Evolutionary conservation across 1,284 basidiomycete species (phyloP).

Genomic region (Somion occarium): DNA sequence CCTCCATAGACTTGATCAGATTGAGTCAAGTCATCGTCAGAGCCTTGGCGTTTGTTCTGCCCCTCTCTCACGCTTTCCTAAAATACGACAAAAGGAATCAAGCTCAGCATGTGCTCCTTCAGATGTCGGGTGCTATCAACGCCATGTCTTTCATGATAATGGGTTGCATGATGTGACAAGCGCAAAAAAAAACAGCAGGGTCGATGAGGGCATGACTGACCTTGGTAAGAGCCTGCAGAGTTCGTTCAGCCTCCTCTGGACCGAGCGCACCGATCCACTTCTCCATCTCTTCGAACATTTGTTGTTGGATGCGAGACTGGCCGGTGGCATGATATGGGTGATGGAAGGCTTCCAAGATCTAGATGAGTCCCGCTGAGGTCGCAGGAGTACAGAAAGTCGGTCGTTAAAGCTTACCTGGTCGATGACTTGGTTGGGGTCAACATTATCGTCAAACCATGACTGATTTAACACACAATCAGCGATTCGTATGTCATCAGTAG

Average conservation of each 20-base stretch:
- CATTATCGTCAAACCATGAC: constrained; percentile 48
- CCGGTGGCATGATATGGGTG: constrained; percentile 63
- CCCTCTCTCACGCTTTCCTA: constrained; percentile 30
- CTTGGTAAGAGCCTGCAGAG: constrained; percentile 46
- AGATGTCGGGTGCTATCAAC: neutral
- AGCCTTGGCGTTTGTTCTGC: constrained; percentile 35
- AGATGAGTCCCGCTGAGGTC: no score
- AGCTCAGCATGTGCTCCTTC: neutral
- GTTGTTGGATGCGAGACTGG: constrained; percentile 54
- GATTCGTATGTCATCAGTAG: neutral
- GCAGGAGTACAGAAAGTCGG: neutral
- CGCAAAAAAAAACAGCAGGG: neutral
- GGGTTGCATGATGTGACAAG: neutral
- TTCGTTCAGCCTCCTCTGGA: constrained; percentile 35
- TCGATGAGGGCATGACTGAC: constrained; percentile 21
- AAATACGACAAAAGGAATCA: neutral
- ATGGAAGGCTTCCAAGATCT: constrained; percentile 67
- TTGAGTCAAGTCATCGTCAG: constrained; percentile 27
- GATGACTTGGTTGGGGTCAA: constrained; percentile 44
- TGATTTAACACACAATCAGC: constrained; percentile 18
- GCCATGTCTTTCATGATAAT: neutral
- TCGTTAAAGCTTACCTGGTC: constrained; percentile 32
- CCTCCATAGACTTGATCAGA: constrained; percentile 19
- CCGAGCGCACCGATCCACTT: constrained; percentile 54
- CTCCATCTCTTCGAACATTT: constrained; percentile 58